These are phyloP conservation scores for Aspergillus pseudoglaucus DNA, from an alignment of 2,329 filamentous ascomycete genomes.

Conservation along the genomic window DNA sequence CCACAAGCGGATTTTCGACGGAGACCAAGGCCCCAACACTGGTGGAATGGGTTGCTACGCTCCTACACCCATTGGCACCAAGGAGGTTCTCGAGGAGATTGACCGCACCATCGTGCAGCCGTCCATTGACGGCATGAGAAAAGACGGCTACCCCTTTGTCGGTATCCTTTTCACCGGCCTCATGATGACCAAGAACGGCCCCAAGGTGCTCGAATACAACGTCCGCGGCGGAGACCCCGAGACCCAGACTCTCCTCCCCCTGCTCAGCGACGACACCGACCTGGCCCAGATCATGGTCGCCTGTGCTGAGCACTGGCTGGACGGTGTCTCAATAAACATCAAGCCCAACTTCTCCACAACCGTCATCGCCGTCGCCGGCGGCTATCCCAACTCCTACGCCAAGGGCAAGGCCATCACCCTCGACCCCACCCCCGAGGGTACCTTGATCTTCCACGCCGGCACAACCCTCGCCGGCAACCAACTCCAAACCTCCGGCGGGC, in stretches of 20 bases:
- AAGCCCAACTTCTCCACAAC: constrained; percentile 72
- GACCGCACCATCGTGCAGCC: constrained; percentile 80
- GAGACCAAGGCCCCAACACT: constrained; percentile 85
- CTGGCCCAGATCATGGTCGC: constrained; percentile 84
- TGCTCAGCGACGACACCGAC: constrained; percentile 72
- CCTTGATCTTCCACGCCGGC: constrained; percentile 87
- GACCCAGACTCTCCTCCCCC: constrained; percentile 75
- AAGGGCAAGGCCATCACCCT: constrained; percentile 65
- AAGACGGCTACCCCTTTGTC: constrained; percentile 54
- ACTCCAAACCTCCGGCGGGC: constrained; percentile 73
- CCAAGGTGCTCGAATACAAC: constrained; percentile 86
- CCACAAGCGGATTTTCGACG: constrained; percentile 91
- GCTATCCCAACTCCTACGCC: constrained; percentile 79
- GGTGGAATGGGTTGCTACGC: constrained; percentile 98
- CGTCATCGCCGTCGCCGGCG: constrained; percentile 86
- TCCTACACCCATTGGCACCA: constrained; percentile 72
- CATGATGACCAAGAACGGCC: constrained; percentile 78
- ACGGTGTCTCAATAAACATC: constrained; percentile 62
- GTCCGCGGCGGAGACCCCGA: constrained; percentile 90
- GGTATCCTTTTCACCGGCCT: constrained; percentile 56
- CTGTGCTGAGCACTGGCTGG: constrained; percentile 68
- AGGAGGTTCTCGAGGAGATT: constrained; percentile 68
- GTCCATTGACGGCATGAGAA: constrained; percentile 80
- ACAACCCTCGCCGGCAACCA: constrained; percentile 60
- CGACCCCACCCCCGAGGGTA: constrained; percentile 49